These are phyloP conservation scores for Gyrodon lividus DNA, from an alignment of 768 basidiomycete genomes.

Conservation along the genomic window DNA sequence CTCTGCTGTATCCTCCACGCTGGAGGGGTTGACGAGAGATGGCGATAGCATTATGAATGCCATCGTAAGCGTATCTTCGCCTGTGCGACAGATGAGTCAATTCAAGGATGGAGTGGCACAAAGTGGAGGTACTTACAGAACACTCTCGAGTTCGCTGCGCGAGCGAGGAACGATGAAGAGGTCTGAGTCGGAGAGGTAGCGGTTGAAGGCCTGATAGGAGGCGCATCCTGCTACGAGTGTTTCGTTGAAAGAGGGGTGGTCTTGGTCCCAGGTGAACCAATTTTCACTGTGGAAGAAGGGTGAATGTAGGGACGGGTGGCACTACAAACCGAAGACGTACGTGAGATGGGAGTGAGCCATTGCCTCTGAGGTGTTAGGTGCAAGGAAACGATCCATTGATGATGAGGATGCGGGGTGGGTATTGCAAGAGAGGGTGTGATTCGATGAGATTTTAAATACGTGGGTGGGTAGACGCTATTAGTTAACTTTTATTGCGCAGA, in stretches of 20 bases:
- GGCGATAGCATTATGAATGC: slow-evolving; percentile 79
- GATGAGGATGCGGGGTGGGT: background rate
- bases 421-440: background rate
- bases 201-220: slow-evolving; percentile 77
- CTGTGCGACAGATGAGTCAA: slow-evolving; percentile 36
- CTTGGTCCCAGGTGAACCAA: slow-evolving; percentile 65
- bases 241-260: slow-evolving; percentile 69
- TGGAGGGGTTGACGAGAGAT: slow-evolving; percentile 63
- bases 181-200: slow-evolving; percentile 70
- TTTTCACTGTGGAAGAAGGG: slow-evolving; percentile 51
- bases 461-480: slow-evolving; percentile 3
- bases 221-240: slow-evolving; percentile 74
- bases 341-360: slow-evolving; percentile 64
- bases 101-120: background rate
- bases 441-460: slow-evolving; percentile 6
- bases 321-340: slow-evolving; percentile 40
- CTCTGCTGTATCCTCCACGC: slow-evolving; percentile 53
- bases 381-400: slow-evolving; percentile 68
- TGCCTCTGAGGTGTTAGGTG: slow-evolving; percentile 74
- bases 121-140: slow-evolving; percentile 50
- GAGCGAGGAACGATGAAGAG: slow-evolving; percentile 69
- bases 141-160: slow-evolving; percentile 63
- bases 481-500: background rate
- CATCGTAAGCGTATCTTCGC: slow-evolving; percentile 73
- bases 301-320: slow-evolving; percentile 12